Conservation (phyloP, 2,329 filamentous ascomycete species). For the Phaeosphaeria sp. region DNA sequence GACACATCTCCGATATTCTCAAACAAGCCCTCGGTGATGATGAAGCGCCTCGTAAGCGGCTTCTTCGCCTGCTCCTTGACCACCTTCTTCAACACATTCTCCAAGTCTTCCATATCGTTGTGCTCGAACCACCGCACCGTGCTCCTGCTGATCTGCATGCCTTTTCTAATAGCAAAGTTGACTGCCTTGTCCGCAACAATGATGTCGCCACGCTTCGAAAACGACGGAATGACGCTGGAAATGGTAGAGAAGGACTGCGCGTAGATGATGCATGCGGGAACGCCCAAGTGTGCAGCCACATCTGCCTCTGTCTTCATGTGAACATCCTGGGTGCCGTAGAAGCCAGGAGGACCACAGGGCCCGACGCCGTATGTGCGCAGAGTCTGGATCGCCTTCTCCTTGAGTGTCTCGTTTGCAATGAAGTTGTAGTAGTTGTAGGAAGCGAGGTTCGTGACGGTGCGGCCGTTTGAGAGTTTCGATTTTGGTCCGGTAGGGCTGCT, state of each 20-base stretch:
- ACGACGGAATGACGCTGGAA: conserved; percentile 94
- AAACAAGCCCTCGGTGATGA: conserved; percentile 94
- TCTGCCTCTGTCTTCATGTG: conserved; percentile 97
- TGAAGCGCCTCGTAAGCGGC: conserved; percentile 88
- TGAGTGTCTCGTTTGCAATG: conserved; percentile 87
- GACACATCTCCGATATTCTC: conserved; percentile 87
- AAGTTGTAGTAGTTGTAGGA: conserved; percentile 99
- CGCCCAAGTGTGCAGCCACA: conserved; percentile 87
- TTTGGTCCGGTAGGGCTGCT: conserved; percentile 85
- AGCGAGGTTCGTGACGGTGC: conserved; percentile 90
- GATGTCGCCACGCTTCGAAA: conserved; percentile 95
- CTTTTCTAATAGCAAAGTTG: conserved; percentile 93
- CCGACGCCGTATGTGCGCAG: conserved; percentile 95
- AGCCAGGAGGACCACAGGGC: conserved; percentile 93
- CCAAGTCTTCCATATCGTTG: conserved; percentile 93
- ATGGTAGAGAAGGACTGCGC: conserved; percentile 96
- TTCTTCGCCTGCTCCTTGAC: conserved; percentile 87
- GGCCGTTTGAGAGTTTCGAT: conserved; percentile 84
- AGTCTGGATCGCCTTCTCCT: conserved; percentile 93
- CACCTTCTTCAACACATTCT: conserved; percentile 82
- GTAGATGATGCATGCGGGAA: conserved; percentile 90
- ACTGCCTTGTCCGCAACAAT: conserved; percentile 94
- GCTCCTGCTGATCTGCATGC: conserved; percentile 89
- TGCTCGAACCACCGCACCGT: conserved; percentile 94
- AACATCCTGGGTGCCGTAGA: conserved; percentile 98